Evolutionary conservation across 2,329 filamentous ascomycete genomes (phyloP).

Genomic region (Pseudogymnoascus verrucosus): DNA sequence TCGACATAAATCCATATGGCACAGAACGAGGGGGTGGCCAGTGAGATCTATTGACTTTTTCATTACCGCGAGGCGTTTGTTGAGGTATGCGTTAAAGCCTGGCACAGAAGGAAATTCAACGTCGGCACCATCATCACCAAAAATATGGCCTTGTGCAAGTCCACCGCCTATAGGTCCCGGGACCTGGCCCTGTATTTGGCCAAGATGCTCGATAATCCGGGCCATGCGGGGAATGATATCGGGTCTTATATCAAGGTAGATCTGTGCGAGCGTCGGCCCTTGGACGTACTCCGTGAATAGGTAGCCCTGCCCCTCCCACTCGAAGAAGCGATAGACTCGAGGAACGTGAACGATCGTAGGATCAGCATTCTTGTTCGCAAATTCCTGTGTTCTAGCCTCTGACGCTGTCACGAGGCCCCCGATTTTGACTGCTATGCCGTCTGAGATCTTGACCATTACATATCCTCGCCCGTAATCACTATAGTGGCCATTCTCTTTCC

Average conservation of each 20-base stretch:
- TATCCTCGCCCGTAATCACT: conserved; percentile 10
- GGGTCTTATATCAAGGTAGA: conserved; percentile 11
- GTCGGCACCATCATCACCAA: conserved; percentile 14
- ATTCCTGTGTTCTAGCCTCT: conserved; percentile 19
- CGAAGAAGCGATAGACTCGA: conserved; percentile 19
- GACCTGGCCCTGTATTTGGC: conserved; percentile 11
- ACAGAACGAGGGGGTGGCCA: conserved; percentile 22
- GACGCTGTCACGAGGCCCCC: conserved; percentile 16
- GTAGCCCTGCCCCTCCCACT: conserved; percentile 11
- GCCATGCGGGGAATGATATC: conserved; percentile 17
- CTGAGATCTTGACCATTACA: conserved; percentile 10
- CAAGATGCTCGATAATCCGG: conserved; percentile 16
- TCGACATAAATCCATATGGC: conserved; percentile 23
- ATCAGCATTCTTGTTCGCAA: conserved; percentile 17
- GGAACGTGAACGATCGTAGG: conserved; percentile 19
- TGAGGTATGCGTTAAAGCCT: not conserved
- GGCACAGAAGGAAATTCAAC: not conserved
- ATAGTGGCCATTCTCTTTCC: conserved; percentile 11
- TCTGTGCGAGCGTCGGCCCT: conserved; percentile 14
- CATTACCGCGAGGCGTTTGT: not conserved
- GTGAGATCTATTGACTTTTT: conserved; percentile 16
- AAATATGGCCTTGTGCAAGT: conserved; percentile 17
- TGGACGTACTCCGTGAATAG: conserved; percentile 24
- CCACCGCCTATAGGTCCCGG: conserved; percentile 19
- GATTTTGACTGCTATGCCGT: conserved; percentile 18